Conservation (phyloP, 768 basidiomycete genomes). For the Tephrocybe sp. region DNA sequence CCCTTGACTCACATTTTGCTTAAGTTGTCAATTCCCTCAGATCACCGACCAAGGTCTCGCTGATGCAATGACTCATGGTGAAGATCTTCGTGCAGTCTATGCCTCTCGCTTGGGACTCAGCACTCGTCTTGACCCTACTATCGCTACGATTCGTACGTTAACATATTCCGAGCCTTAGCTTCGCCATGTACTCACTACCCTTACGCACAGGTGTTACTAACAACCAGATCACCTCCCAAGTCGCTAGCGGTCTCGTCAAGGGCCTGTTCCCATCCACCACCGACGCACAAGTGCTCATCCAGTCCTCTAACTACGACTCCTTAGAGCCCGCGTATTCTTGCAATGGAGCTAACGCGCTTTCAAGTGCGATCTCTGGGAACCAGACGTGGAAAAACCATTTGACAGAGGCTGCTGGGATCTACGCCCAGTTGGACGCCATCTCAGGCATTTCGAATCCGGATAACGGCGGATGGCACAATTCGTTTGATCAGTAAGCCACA, state of each 20-base stretch:
- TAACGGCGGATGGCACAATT: slow-evolving; percentile 44
- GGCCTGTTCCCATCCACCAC: slow-evolving; percentile 42
- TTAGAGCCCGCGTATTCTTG: slow-evolving; percentile 47
- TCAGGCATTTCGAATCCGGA: slow-evolving; percentile 39
- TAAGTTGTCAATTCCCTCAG: slow-evolving; percentile 49
- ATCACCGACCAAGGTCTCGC: slow-evolving; percentile 42
- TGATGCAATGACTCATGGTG: slow-evolving; percentile 42
- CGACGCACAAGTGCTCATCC: slow-evolving; percentile 32
- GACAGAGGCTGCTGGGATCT: slow-evolving; percentile 32
- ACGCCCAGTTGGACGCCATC: slow-evolving; percentile 38
- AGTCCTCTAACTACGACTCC: slow-evolving; percentile 40
- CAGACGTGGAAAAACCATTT: slow-evolving; percentile 41
- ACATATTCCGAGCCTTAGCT: not conserved
- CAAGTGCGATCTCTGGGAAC: slow-evolving; percentile 35
- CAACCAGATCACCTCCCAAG: slow-evolving; percentile 52
- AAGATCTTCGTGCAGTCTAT: slow-evolving; percentile 46
- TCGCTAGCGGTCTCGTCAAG: slow-evolving; percentile 41
- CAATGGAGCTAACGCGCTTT: slow-evolving; percentile 30
- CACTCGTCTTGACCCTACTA: slow-evolving; percentile 26
- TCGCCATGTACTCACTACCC: not conserved
- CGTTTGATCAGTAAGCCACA: slow-evolving; percentile 45
- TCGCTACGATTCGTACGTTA: slow-evolving; percentile 35
- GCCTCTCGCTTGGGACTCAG: slow-evolving; percentile 36
- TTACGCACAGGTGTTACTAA: slow-evolving; percentile 41
- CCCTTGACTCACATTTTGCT: not conserved